Base-by-base conservation (phyloP, 2,329 filamentous ascomycete genomes). In the Alternaria triticina region DNA sequence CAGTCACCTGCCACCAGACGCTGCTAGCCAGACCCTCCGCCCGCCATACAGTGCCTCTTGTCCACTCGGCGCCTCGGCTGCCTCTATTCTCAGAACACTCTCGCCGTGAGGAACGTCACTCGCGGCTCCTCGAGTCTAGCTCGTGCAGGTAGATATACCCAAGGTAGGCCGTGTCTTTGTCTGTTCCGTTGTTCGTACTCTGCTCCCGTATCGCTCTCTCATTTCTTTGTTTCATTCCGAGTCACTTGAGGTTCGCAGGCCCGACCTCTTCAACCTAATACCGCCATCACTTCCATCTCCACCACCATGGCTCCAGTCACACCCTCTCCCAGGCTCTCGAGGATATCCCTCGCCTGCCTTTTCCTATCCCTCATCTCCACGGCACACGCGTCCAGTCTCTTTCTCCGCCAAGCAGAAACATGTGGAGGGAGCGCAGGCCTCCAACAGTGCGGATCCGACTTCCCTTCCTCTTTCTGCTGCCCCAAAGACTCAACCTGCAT, bases 381-480 rank as follows among this genome's bases (percentile, higher is more conserved):
- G 46, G 61, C 70, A 50, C 70, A 74, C 23, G 72, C 76, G 49
- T 72, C 74, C 2, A 62, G 65, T 50, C 72, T 81, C 58, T 72
- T 79, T 33, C 54, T 62, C 15, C 72, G 76, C 40, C 73, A 78
- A 66, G 68, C 71, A 56, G 54, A 66, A 44, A 84, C 82, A 40
- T 91, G 89, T 78, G 80, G 84, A 43, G 83, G 85, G 36, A 73
- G 82, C 15, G 69, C 77, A 54, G 85, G 65, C 15, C 77, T 87
- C 59, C 77, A 80, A 17, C 82, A 83, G 68, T 93, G 90, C 74
- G 79, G 85, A 23, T 64, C 80, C 27, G 82, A 81, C 28, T 83
- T 92, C 22, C 89, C 90, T 1, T 82, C 81, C 55, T 83, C 86
- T 75, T 92, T 94, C 76, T 93, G 91, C 82, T 94, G 91, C 74